These are phyloP conservation scores for Daldinia concentrica DNA, from an alignment of 495 filamentous ascomycete species.

Conservation along the genomic window DNA sequence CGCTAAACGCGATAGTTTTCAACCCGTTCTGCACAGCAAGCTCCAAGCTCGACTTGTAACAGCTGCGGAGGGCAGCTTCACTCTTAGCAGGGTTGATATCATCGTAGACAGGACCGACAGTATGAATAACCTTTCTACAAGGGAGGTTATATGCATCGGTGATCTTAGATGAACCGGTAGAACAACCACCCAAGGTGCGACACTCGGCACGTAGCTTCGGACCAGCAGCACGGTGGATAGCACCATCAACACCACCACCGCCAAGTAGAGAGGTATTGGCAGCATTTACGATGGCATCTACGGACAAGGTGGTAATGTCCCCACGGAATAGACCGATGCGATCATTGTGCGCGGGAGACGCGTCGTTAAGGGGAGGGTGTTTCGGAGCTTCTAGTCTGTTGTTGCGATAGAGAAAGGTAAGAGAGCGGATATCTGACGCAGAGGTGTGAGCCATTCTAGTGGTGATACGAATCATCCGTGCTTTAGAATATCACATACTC, in stretches of 20 bases:
- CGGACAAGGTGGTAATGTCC: conserved; percentile 84
- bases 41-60: conserved; percentile 79
- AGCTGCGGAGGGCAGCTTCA: conserved; percentile 66
- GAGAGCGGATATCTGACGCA: conserved; percentile 68
- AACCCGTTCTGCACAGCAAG: conserved; percentile 71
- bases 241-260: conserved; percentile 88
- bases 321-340: conserved; percentile 73
- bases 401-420: conserved; percentile 69
- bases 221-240: conserved; percentile 88
- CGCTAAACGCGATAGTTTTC: conserved; percentile 80
- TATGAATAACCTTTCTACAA: conserved; percentile 81
- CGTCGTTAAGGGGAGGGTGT: conserved; percentile 19
- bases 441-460: conserved; percentile 44
- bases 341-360: conserved; percentile 67
- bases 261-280: conserved; percentile 82
- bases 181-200: conserved; percentile 70
- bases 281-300: conserved; percentile 92
- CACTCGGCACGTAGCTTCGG: conserved; percentile 74
- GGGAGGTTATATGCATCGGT: conserved; percentile 80
- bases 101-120: conserved; percentile 87
- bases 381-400: conserved; percentile 48
- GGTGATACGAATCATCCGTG: conserved; percentile 14
- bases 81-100: conserved; percentile 50
- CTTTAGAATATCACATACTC: not conserved
- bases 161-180: conserved; percentile 84